Evolutionary conservation across 2,329 filamentous ascomycete species (phyloP), one percentile per base, ranked within the genome.

Genomic region (Meredithiella fracta): DNA sequence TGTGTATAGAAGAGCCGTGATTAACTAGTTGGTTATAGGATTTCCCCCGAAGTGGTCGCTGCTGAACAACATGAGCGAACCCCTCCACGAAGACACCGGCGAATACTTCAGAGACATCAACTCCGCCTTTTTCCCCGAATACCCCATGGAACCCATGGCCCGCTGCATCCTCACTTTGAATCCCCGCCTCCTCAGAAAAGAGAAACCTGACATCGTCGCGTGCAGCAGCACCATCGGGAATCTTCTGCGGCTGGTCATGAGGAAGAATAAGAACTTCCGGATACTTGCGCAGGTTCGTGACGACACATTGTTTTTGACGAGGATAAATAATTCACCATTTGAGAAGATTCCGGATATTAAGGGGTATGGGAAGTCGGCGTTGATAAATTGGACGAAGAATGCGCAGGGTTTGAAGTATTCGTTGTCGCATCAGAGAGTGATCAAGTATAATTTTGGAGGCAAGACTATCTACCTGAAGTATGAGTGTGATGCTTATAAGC

Each of bases 401-500:
- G 15, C 15, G 26, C 26, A n/a, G 17, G 49, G 29, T 4, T 15
- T 51, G 14, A 22, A 26, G 15, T 31, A 51, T 29, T 31, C 49
- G n/a, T 3, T 34, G 14, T 51, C 49, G 7, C 5, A 51, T 22
- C 49, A 31, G 11, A 51, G 20, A 22, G n/a, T 51, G 2, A 29
- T 51, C 49, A 15, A 34, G 7, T 51, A 51, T 26, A 15, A n/a
- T 3, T 51, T 51, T 51, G 49, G 49, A 9, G 31, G 49, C 9
- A 17, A 17, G 11, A 51, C 49, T n/a, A n/a, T 51, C 17, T 34
- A 34, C 9, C 5, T 51, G 8, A 29, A 22, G 3, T 34, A 51
- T 17, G 49, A 51, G 14, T 38, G 49, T 34, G 49, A 51, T 51
- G 49, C 26, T 4, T 51, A 51, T 34, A n/a, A 17, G 40, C 40